Conservation (phyloP, 768 basidiomycete species). For the Pleurotus platypus region DNA sequence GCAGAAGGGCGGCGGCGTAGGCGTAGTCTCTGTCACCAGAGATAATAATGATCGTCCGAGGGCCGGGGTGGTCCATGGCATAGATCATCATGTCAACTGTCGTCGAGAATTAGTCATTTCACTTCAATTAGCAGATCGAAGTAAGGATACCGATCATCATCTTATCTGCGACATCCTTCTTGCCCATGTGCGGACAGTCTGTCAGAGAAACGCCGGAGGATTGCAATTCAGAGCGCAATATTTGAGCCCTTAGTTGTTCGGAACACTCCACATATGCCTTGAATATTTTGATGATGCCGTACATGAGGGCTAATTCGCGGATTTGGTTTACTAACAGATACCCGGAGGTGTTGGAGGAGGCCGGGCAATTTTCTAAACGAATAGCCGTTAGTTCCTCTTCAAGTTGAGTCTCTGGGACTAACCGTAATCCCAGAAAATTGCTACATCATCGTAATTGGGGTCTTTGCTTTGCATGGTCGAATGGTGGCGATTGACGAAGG, state of each 20-base stretch:
- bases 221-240: slow-evolving; percentile 39
- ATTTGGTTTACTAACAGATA: slow-evolving; percentile 41
- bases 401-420: slow-evolving; percentile 18
- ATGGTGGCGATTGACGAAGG: slow-evolving; percentile 9
- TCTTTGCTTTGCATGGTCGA: neutral
- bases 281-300: slow-evolving; percentile 45
- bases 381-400: slow-evolving; percentile 21
- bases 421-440: slow-evolving; percentile 45
- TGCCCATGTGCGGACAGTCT: slow-evolving; percentile 33
- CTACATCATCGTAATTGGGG: slow-evolving; percentile 18
- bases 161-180: slow-evolving; percentile 41
- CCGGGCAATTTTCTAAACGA: slow-evolving; percentile 31
- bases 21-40: slow-evolving; percentile 42
- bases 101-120: neutral
- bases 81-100: slow-evolving; percentile 24
- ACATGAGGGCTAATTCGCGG: slow-evolving; percentile 38
- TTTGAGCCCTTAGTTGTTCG: slow-evolving; percentile 27
- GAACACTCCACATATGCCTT: slow-evolving; percentile 48
- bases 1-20: slow-evolving; percentile 38
- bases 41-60: slow-evolving; percentile 43
- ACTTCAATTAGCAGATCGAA: slow-evolving; percentile 2
- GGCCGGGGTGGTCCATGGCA: slow-evolving; percentile 40
- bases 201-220: slow-evolving; percentile 42
- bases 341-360: slow-evolving; percentile 33
- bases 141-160: slow-evolving; percentile 42